Conservation (phyloP, 2,329 filamentous ascomycete genomes). For the Parastagonospora nodorum region DNA sequence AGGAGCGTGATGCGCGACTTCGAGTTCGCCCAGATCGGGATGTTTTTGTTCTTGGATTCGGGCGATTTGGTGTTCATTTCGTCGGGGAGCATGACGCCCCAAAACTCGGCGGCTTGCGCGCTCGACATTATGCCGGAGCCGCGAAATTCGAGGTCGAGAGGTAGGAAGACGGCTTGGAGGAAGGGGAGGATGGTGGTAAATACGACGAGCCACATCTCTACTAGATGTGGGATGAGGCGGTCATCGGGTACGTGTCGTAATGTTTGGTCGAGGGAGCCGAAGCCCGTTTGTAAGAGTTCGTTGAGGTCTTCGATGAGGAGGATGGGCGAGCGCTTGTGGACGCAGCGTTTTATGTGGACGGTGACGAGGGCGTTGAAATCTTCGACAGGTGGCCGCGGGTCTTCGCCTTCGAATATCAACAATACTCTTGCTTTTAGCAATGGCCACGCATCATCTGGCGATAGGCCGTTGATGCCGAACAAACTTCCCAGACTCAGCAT, state of each 20-base stretch:
- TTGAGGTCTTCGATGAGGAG: slow-evolving; percentile 76
- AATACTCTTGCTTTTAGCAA: slow-evolving; percentile 76
- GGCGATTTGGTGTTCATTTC: slow-evolving; percentile 54
- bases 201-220: slow-evolving; percentile 92
- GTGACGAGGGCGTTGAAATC: slow-evolving; percentile 82
- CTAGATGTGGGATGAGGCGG: slow-evolving; percentile 83
- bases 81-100: slow-evolving; percentile 68
- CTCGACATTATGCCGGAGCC: slow-evolving; percentile 80
- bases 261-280: slow-evolving; percentile 82
- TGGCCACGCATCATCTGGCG: slow-evolving; percentile 79
- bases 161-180: slow-evolving; percentile 92
- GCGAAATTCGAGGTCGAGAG: slow-evolving; percentile 89
- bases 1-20: slow-evolving; percentile 86
- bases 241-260: slow-evolving; percentile 81
- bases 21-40: slow-evolving; percentile 64
- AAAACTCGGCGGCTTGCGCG: slow-evolving; percentile 86
- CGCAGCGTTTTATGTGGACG: slow-evolving; percentile 77
- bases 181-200: slow-evolving; percentile 91
- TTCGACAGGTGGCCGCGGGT: slow-evolving; percentile 78
- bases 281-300: slow-evolving; percentile 79
- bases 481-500: slow-evolving; percentile 52
- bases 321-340: slow-evolving; percentile 73
- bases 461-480: slow-evolving; percentile 55
- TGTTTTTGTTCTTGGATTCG: slow-evolving; percentile 49
- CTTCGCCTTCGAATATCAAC: slow-evolving; percentile 80